Evolutionary conservation across 2,329 filamentous ascomycete species (phyloP).

Genomic region (Fusarium sp.): DNA sequence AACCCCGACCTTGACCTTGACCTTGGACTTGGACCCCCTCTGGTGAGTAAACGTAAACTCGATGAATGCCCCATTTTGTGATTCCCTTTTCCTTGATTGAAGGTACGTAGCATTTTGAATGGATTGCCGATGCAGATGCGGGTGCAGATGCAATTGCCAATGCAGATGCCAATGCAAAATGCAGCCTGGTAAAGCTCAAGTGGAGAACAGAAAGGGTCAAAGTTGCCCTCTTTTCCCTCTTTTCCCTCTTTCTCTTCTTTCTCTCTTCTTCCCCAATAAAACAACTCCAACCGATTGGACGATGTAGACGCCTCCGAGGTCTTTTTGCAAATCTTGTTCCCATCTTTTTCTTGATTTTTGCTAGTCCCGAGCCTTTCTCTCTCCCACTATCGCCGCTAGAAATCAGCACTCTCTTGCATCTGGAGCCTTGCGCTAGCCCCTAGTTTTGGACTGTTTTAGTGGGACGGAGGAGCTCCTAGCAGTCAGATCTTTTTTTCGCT

Average conservation of each 20-base stretch:
- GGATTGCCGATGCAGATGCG: too few species aligned
- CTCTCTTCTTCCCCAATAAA: constrained; percentile 14
- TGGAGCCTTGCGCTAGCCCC: not conserved
- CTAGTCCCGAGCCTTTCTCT: not conserved
- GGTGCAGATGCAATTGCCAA: not conserved
- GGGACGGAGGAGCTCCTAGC: not conserved
- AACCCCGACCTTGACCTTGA: constrained; percentile 17
- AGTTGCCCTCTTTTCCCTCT: not conserved
- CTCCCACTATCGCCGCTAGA: not conserved
- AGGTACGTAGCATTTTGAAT: constrained; percentile 12
- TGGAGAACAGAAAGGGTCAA: constrained; percentile 1
- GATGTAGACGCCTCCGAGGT: constrained; percentile 1
- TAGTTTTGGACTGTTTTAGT: not conserved
- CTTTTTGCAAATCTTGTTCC: not conserved
- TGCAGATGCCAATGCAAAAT: not conserved
- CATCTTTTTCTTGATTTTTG: not conserved
- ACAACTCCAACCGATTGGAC: constrained; percentile 27
- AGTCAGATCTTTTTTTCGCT: not conserved
- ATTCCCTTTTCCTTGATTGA: constrained; percentile 25
- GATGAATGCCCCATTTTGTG: too few species aligned
- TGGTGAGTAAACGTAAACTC: too few species aligned
- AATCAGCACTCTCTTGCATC: not conserved
- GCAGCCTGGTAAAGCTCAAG: constrained; percentile 21
- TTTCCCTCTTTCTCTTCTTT: not conserved
- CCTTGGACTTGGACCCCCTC: not conserved